Base-by-base conservation (phyloP, 345 rosid species). In the Ceriops tagal region DNA sequence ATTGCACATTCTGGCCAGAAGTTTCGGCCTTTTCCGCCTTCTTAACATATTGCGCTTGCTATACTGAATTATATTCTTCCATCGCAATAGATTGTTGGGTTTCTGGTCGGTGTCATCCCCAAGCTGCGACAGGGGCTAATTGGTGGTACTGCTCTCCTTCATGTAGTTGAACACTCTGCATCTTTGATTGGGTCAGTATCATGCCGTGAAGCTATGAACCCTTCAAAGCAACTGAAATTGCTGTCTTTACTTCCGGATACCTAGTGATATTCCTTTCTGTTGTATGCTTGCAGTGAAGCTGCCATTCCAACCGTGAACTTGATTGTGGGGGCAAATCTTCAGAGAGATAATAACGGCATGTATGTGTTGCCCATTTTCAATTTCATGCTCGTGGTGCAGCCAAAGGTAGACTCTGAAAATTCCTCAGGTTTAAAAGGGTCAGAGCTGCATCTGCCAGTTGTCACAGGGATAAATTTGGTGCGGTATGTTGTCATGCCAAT, bases 251-350 rank as follows among this genome's bases (percentile, higher is more conserved):
- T 1, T 19, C n/a, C 7, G 31, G 19, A 19, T 7, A 49, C 39
- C 32, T 20, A 30, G 19, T 18, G 22, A 8, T 31, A 58, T 68
- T 47, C 46, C 46, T 37, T 10, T 37, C 13, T 37, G 46, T 37
- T 9, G 46, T 37, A 37, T 31, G 49, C 70, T n/a, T 58, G 26
- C 75, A 79, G 86, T 62, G 82, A 69, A 20, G 82, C 86, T 61
- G 70, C 86, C 37, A 83, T 85, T 66, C 86, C 86, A 20, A 68
- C 74, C 0, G 66, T 81, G 46, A 73, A 82, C 39, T 39, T 85
- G 26, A 61, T 85, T 11, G 65, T 79, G n/a, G 89, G 89, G 68
- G 85, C 75, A 49, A 85, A 85, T 66, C 89, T 85, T 71, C 76
- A 83, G 1, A 75, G 53, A 72, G 84, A 81, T 74, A 61, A 39